Base-by-base conservation (phyloP, 805 yeast species). In the Starmera dryadoides region DNA sequence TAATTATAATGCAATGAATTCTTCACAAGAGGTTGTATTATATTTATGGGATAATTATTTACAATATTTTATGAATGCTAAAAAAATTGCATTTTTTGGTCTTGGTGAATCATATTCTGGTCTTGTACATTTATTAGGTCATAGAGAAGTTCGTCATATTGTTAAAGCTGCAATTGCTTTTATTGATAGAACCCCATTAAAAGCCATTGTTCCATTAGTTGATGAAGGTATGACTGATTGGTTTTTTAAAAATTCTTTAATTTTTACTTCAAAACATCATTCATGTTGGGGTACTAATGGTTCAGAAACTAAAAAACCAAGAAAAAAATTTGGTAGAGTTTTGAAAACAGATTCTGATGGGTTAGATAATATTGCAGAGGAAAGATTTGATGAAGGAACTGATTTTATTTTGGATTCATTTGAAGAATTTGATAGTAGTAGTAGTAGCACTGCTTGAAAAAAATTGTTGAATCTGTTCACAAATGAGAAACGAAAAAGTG, bases 31-130 rank as follows among this genome's bases (percentile, higher is more conserved):
- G 51, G 68, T 84, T 1, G 55, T 87, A 33, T 59, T 85, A 10
- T 84, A 84, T 55, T 52, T 93, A 15, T 93, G 98, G 96, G 98
- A 91, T 58, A 86, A 88, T 56, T 87, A 86, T 53, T 63, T 93
- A 38, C 79, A 82, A 43, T 86, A 81, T 55, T 85, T 88, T 49
- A 20, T n/a, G 30, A 73, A 75, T 38, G 76, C 85, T 33, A 66
- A 76, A 34, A 85, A 84, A 47, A 58, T 93, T 25, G 80, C 85
- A 1, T 79, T 91, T 55, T 72, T 89, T 30, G 97, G 97, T 7
- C 74, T 83, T 47, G 98, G 98, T 30, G 95, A 87, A 41, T 79
- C 96, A 0, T 84, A 86, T 52, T 81, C 86, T 33, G 86, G 96
- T 2, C 73, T 89, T 34, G 89, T 91, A 2, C 93, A 89, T 60